Percentiles rank a stretch among this genome's conserved stretches.
Evolutionary conservation across 257 asterid species (phyloP).

Genomic region (Thymus mandschuricus): DNA sequence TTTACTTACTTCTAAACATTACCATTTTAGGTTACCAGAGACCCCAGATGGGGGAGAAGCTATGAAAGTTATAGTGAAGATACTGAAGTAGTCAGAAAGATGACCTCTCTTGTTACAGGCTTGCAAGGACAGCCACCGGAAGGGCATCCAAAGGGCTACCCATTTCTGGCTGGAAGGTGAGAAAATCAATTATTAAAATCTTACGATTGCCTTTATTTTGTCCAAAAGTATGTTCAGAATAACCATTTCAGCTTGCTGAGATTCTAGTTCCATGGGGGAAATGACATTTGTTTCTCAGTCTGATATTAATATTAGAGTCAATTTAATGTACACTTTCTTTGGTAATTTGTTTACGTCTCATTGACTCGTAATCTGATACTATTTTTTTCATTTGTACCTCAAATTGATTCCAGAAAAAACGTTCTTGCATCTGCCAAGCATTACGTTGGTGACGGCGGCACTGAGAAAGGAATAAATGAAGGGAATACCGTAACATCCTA

Average conservation of each 20-base stretch:
- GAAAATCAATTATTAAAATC: not conserved
- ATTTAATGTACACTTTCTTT: conserved; percentile 13
- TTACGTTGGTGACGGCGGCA: conserved; percentile 94
- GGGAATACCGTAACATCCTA: conserved; percentile 73
- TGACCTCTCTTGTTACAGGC: conserved; percentile 79
- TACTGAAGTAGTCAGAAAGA: conserved; percentile 75
- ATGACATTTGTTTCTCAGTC: conserved; percentile 21
- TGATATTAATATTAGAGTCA: conserved; percentile 5
- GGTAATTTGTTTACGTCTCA: conserved; percentile 13
- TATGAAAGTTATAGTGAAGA: conserved; percentile 92
- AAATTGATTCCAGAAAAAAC: conserved; percentile 58
- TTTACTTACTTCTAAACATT: conserved; percentile 27
- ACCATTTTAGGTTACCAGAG: conserved; percentile 70
- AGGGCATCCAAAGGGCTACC: conserved; percentile 85
- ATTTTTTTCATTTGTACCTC: conserved; percentile 16
- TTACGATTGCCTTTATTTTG: not conserved
- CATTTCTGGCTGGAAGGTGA: conserved; percentile 91
- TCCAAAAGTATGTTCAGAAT: not conserved
- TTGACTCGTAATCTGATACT: conserved; percentile 21
- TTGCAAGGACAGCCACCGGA: conserved; percentile 95
- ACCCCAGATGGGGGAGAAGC: conserved; percentile 98
- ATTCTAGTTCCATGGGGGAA: conserved; percentile 5
- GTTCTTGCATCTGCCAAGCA: conserved; percentile 93
- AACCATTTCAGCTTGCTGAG: not conserved
- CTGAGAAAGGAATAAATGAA: conserved; percentile 83